Evolutionary conservation across 495 filamentous ascomycete species (phyloP).

Genomic region (Daldinia decipiens): DNA sequence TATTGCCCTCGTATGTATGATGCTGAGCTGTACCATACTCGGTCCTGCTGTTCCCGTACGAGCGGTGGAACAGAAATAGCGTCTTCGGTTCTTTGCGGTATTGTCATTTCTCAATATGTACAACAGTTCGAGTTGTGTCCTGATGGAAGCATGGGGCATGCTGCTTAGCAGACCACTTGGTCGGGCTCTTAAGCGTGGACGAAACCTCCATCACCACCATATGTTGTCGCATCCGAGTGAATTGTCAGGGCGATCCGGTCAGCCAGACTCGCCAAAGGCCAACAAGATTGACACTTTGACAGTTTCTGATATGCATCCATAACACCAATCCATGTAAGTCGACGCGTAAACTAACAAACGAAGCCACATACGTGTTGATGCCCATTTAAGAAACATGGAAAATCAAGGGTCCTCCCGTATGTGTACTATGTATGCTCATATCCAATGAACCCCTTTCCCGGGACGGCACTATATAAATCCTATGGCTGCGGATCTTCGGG

Average conservation of each 20-base stretch:
- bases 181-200: constrained; percentile 25
- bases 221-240: constrained; percentile 20
- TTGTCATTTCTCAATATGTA: not conserved
- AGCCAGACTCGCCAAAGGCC: not conserved
- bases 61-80: constrained; percentile 24
- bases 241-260: constrained; percentile 21
- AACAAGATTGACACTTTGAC: constrained; percentile 2
- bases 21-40: constrained; percentile 14
- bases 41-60: constrained; percentile 23
- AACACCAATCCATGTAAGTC: constrained; percentile 13
- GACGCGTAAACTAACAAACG: not conserved
- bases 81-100: constrained; percentile 20
- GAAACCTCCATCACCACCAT: constrained; percentile 25
- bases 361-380: constrained; percentile 7
- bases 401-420: constrained; percentile 24
- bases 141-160: not conserved
- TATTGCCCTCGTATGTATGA: constrained; percentile 32
- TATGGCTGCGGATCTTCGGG: constrained; percentile 6
- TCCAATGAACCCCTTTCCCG: constrained; percentile 10
- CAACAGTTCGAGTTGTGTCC: not conserved
- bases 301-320: constrained; percentile 9
- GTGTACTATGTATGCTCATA: not conserved
- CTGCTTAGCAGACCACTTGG: constrained; percentile 15
- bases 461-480: constrained; percentile 29
- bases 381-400: constrained; percentile 13